These are phyloP conservation scores for Termitomyces eurrhizus DNA, from an alignment of 768 basidiomycete species.

Conservation along the genomic window DNA sequence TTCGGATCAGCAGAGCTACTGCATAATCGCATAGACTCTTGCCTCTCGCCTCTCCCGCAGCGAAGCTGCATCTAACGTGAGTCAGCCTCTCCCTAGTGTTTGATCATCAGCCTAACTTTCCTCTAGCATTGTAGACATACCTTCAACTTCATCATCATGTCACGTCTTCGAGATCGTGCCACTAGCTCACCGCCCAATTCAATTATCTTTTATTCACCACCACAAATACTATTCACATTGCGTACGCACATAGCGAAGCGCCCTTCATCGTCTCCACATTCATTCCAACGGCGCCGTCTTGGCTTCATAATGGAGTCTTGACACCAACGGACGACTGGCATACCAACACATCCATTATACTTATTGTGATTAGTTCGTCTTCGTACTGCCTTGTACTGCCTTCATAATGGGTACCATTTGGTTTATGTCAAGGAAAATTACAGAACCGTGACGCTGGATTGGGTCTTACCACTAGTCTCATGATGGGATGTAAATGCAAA, in stretches of 20 bases:
- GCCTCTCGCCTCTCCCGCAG: not conserved
- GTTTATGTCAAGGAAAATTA: too few species aligned
- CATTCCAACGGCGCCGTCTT: not conserved
- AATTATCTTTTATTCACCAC: not conserved
- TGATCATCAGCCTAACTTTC: not conserved
- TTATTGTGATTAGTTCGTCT: too few species aligned
- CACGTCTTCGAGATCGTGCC: not conserved
- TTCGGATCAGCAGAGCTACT: not conserved
- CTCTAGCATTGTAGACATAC: not conserved
- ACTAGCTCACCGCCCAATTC: too few species aligned
- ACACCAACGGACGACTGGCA: too few species aligned
- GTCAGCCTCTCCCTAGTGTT: not conserved
- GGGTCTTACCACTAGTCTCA: too few species aligned
- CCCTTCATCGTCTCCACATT: not conserved
- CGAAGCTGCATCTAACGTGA: not conserved
- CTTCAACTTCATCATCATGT: not conserved
- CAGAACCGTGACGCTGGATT: too few species aligned
- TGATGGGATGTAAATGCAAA: too few species aligned
- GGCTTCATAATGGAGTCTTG: too few species aligned
- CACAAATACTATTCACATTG: too few species aligned
- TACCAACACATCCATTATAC: too few species aligned
- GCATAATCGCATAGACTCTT: not conserved
- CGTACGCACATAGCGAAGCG: not conserved
- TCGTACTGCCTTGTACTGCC: not conserved
- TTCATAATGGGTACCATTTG: too few species aligned